Base-by-base conservation (phyloP, 2,329 filamentous ascomycete species). In the Arthrobotrys conoides region DNA sequence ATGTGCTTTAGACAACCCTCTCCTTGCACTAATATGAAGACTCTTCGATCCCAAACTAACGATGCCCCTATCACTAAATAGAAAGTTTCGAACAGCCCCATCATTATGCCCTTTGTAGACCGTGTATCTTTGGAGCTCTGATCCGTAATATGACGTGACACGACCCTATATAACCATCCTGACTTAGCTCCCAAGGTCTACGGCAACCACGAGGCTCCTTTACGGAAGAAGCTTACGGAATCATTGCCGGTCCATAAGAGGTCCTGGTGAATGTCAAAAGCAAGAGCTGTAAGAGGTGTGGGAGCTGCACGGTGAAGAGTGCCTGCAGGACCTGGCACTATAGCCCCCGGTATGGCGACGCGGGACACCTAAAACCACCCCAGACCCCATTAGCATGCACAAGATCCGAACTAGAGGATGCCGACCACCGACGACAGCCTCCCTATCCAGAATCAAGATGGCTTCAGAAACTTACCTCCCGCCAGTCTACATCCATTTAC, bases 221-320 rank as follows among this genome's bases (percentile, higher is more conserved):
- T n/a, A 59, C 9, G 22, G 51, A 12, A 16, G 67, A 49, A 22
- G 57, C 76, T 27, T 87, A 96, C 93, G 87, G 91, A 93, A 86
- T 96, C 93, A 84, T 96, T 97, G 57, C 94, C 96, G 2, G 91
- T 90, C 96, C 96, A 99, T 67, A 99, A 86, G 41, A 99, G 88
- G 84, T 99, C 96, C 84, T 97, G 92, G 46, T 88, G 88, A 72
- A 91, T 92, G 84, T 99, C 96, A 85, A 99, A 99, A 59, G 92
- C 91, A 84, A 97, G 89, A 1, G 93, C 91, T 53, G 92, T 91
- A 81, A 93, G 90, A 72, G 90, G 90, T 22, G 92, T 92, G 51
- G 91, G 88, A 82, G 92, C 86, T 81, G 88, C 88, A 86, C 92
- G 90, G 82, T 90, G 87, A 83, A 90, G 91, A 82, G 92, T 91